Percentiles rank a stretch among this genome's conserved stretches.
Evolutionary conservation across 305 asterid genomes (phyloP).

Genomic region (Rubia occidens): DNA sequence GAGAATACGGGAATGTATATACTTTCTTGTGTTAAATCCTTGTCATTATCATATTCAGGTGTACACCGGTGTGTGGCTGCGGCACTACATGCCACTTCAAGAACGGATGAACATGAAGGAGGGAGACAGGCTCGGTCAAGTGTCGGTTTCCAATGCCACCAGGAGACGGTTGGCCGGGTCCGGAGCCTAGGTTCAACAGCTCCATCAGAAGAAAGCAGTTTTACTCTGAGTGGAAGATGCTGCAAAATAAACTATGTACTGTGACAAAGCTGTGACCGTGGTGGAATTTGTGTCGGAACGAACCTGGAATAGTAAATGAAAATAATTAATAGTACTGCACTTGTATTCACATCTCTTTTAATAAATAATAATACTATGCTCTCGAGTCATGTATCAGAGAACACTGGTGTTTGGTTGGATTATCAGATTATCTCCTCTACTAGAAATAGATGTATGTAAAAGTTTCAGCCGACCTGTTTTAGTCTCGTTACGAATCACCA

Average conservation of each 20-base stretch:
- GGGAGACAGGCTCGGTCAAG: slow-evolving; percentile 71
- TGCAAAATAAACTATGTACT: slow-evolving; percentile 1
- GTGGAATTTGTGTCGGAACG: background rate
- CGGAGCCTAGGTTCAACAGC: slow-evolving; percentile 34
- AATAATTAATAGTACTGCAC: background rate
- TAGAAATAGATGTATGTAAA: too few relatives aligned
- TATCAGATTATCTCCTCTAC: background rate
- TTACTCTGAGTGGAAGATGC: background rate
- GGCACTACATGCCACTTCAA: slow-evolving; percentile 59
- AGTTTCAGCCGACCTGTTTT: too few relatives aligned
- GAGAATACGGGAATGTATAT: too few relatives aligned
- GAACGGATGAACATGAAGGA: slow-evolving; percentile 43
- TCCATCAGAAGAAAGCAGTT: background rate
- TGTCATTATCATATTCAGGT: slow-evolving; percentile 39
- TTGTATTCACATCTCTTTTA: background rate
- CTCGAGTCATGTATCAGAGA: background rate
- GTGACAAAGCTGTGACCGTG: background rate
- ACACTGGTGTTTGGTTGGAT: background rate
- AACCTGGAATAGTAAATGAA: background rate
- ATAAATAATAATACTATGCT: background rate
- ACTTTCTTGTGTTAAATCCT: background rate
- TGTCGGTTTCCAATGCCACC: slow-evolving; percentile 81
- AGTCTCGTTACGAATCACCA: too few relatives aligned
- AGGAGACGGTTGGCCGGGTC: slow-evolving; percentile 86
- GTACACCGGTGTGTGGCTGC: slow-evolving; percentile 86